These are phyloP conservation scores for Eucalyptus lansdowneana DNA, from an alignment of 345 rosid genomes.

Conservation along the genomic window DNA sequence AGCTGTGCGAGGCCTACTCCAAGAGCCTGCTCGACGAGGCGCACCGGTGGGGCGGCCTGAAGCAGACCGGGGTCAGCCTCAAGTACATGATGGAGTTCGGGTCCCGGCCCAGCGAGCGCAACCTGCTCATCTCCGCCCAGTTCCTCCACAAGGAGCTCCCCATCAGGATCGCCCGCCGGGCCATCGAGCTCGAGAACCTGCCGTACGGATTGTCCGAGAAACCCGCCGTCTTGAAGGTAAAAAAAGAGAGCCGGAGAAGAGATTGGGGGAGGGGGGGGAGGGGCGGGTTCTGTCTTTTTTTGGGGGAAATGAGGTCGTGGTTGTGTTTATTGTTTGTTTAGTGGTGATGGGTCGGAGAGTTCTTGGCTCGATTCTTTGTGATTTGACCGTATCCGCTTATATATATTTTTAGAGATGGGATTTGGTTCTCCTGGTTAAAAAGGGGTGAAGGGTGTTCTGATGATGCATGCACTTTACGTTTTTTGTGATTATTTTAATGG, in stretches of 20 bases:
- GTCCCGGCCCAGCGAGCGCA: slow-evolving; percentile 48
- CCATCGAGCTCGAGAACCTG: slow-evolving; percentile 66
- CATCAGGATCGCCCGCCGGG: slow-evolving; percentile 74
- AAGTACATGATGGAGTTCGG: slow-evolving; percentile 97
- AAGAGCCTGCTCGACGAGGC: slow-evolving; percentile 69
- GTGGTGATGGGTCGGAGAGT: background rate
- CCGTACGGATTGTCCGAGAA: slow-evolving; percentile 77
- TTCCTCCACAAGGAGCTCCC: slow-evolving; percentile 88
- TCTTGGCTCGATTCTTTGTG: background rate
- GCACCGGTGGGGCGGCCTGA: slow-evolving; percentile 80
- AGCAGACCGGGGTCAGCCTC: slow-evolving; percentile 82
- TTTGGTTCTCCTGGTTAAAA: background rate
- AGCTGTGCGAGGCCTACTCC: slow-evolving; percentile 32
- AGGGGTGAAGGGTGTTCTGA: background rate
- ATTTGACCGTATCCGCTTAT: background rate
- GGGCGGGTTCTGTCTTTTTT: background rate
- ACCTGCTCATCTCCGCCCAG: slow-evolving; percentile 69
- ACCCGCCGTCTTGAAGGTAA: slow-evolving; percentile 67
- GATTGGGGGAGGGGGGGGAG: too few relatives aligned
- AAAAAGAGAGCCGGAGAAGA: background rate
- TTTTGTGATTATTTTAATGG: background rate
- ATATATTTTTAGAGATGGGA: background rate
- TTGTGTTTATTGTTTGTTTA: background rate
- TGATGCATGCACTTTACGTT: background rate
- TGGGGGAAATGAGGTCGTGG: background rate